A percentile compares a stretch with the other conserved stretches of the same genome.
phyloP scores from a whole-genome alignment of 1,139 yeast genomes.

The Nakaseomyces uthaithaninus region DNA sequence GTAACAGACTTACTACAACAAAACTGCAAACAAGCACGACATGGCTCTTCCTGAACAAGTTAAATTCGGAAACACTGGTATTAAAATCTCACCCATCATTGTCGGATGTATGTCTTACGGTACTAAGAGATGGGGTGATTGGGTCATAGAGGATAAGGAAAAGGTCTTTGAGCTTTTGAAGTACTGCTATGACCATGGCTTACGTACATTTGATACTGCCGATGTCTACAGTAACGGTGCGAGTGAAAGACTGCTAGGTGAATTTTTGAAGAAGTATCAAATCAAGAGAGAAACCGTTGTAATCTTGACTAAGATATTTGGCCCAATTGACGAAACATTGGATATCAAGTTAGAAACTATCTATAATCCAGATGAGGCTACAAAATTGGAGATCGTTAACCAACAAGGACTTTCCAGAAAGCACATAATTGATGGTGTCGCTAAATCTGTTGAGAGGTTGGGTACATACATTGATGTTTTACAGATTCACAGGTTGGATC shows the following conservation, averaged over 20 bases:
- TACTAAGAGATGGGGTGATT: slow-evolving; percentile 34
- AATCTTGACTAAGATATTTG: slow-evolving; percentile 29
- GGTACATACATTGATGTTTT: slow-evolving; percentile 45
- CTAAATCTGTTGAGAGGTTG: slow-evolving; percentile 37
- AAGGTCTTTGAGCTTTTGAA: slow-evolving; percentile 33
- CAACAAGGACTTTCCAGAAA: slow-evolving; percentile 39
- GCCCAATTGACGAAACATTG: slow-evolving; percentile 16
- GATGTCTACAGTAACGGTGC: slow-evolving; percentile 35
- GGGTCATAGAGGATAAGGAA: slow-evolving; percentile 36
- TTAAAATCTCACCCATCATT: slow-evolving; percentile 38
- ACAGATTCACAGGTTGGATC: slow-evolving; percentile 43
- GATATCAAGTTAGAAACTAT: slow-evolving; percentile 10
- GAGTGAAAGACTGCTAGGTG: slow-evolving; percentile 34
- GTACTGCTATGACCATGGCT: slow-evolving; percentile 37
- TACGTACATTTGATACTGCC: slow-evolving; percentile 42
- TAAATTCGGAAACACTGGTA: slow-evolving; percentile 33
- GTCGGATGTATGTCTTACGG: slow-evolving; percentile 49
- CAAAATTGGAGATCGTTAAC: slow-evolving; percentile 22
- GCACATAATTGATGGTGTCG: slow-evolving; percentile 41
- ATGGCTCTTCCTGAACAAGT: slow-evolving; percentile 30
- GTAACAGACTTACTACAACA: neutral
- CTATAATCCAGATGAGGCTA: slow-evolving; percentile 11
- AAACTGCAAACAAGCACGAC: slow-evolving; percentile 3
- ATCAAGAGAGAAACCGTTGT: slow-evolving; percentile 35
- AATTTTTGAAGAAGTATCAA: slow-evolving; percentile 33